Evolutionary conservation across 2,329 filamentous ascomycete species (phyloP), one percentile per base, ranked within the genome.

Genomic region (Gaeumannomyces tritici): DNA sequence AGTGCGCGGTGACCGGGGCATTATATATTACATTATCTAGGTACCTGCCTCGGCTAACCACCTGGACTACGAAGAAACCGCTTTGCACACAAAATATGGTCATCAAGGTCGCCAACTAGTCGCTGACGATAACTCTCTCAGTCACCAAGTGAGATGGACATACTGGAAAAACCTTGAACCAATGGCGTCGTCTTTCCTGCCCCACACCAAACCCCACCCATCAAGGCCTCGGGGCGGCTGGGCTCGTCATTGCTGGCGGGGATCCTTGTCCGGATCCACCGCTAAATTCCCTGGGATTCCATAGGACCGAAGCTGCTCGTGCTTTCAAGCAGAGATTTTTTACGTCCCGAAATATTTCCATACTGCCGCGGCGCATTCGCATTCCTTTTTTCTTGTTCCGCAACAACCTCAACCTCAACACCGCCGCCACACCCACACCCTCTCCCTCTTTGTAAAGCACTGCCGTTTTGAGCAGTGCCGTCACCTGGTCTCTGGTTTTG

Each of bases 381-480:
- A 64, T 64, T 35, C 63, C 54, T 33, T 54, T 60, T 63, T 65
- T 65, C 65, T 70, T 68, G 63, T 65, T 67, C 66, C 65, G 64
- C 69, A 67, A 31, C 47, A 47, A 15, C 33, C 18, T 62, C 62
- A 62, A 63, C 63, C 55, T 35, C 63, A 55, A 55, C 59, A 56
- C 55, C 47, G 57, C 59, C 51, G 26, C 27, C 35, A 59, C 56
- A 56, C 9, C 31, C 31, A 64, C 54, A 29, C 27, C 33, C 42
- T 18, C 61, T 64, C 67, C 64, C 65, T 67, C 63, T 69, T 67
- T 72, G 69, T 69, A 74, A 72, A 68, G 68, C 71, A 69, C 69
- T 68, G 69, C 70, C 69, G 68, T 68, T 70, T 69, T 69, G 68
- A 69, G 68, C 70, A 67, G 69, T 71, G 70, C 68, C 65, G 70